Conservation (phyloP, 192 early-diverging fungal genomes). For the Borealophlyctis nickersoniae region DNA sequence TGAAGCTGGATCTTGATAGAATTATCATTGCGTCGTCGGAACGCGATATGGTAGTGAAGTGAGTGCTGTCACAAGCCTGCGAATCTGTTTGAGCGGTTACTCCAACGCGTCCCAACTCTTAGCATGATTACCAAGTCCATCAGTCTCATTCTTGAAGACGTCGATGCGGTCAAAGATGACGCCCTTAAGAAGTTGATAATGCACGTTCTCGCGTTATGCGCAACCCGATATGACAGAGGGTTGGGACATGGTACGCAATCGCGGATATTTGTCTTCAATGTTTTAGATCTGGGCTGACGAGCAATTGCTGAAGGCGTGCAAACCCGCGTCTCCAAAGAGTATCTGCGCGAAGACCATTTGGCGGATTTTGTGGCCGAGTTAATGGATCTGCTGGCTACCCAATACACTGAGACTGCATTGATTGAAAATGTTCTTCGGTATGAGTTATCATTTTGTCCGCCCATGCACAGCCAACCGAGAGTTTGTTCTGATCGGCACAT, state of each 20-base stretch:
- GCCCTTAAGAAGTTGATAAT: slow-evolving; percentile 60
- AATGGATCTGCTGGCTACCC: slow-evolving; percentile 22
- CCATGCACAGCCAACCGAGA: too few species aligned
- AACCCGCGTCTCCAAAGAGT: slow-evolving; percentile 33
- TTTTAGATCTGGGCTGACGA: neutral
- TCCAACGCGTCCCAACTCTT: neutral
- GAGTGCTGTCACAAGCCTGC: neutral
- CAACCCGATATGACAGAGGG: slow-evolving; percentile 74
- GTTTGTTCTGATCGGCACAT: neutral
- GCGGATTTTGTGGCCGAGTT: slow-evolving; percentile 45
- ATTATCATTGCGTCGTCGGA: slow-evolving; percentile 72
- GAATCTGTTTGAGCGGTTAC: neutral
- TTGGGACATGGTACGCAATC: slow-evolving; percentile 19
- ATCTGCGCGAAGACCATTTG: slow-evolving; percentile 49
- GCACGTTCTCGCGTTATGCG: slow-evolving; percentile 69
- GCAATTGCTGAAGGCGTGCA: slow-evolving; percentile 14
- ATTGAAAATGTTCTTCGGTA: slow-evolving; percentile 31
- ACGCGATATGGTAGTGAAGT: slow-evolving; percentile 65
- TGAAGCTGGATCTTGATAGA: slow-evolving; percentile 63
- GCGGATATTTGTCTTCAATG: neutral
- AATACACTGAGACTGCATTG: slow-evolving; percentile 17
- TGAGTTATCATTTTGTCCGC: neutral
- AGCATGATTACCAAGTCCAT: slow-evolving; percentile 51
- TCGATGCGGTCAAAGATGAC: slow-evolving; percentile 59
- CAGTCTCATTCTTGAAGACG: slow-evolving; percentile 72